A percentile compares a stretch with the other conserved stretches of the same genome.
phyloP scores from a whole-genome alignment of 345 rosid species.

The Ailanthus altissimus region DNA sequence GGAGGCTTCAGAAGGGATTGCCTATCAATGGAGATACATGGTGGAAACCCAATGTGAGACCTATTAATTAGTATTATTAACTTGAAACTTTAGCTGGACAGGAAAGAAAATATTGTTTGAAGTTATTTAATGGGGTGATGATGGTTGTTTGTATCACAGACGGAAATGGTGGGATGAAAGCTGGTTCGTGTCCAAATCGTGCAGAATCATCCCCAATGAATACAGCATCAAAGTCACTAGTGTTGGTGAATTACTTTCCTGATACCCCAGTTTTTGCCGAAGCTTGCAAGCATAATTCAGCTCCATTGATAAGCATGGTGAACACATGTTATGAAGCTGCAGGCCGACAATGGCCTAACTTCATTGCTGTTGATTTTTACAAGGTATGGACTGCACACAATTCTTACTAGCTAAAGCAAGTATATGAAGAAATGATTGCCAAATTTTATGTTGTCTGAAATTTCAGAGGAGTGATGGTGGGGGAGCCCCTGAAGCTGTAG shows the following conservation, averaged over 20 bases:
- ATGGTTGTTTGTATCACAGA: constrained; percentile 41
- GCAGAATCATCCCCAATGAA: constrained; percentile 70
- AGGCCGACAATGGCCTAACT: constrained; percentile 90
- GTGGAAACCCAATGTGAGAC: constrained; percentile 87
- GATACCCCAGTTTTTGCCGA: constrained; percentile 45
- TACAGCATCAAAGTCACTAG: constrained; percentile 56
- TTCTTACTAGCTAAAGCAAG: not conserved
- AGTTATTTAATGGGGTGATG: constrained; percentile 17
- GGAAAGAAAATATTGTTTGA: not conserved
- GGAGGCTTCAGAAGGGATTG: constrained; percentile 79
- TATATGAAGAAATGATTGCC: not conserved
- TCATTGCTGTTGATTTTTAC: constrained; percentile 89
- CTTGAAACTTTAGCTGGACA: not conserved
- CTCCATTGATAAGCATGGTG: constrained; percentile 58
- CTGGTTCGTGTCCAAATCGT: constrained; percentile 72
- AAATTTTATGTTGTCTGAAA: constrained; percentile 10
- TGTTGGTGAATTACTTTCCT: constrained; percentile 73
- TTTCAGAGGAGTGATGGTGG: constrained; percentile 84
- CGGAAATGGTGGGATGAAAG: constrained; percentile 71
- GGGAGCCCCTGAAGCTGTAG: constrained; percentile 76
- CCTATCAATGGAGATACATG: constrained; percentile 77
- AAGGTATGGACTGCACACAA: constrained; percentile 43
- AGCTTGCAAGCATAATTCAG: constrained; percentile 79
- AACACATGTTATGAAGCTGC: constrained; percentile 59
- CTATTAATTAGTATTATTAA: not conserved